A percentile compares a stretch with the other conserved stretches of the same genome.
phyloP scores from a whole-genome alignment of 1,284 basidiomycete species.

The Schizophyllum amplum region DNA sequence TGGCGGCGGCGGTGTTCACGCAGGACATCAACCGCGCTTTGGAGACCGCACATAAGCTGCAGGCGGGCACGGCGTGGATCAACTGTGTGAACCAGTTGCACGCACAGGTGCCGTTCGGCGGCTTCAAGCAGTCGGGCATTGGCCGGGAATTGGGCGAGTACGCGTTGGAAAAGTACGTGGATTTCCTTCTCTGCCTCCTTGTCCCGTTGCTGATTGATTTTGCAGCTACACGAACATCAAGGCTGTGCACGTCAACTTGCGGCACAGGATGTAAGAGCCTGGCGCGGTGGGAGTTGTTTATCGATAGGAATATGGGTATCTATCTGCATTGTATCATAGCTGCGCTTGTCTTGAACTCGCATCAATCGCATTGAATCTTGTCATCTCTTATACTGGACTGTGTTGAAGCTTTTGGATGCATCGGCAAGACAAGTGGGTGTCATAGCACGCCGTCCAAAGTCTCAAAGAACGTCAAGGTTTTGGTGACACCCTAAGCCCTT shows the following conservation, averaged over 20 bases:
- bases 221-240: conserved; percentile 70
- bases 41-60: conserved; percentile 56
- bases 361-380: too few relatives aligned
- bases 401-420: too few relatives aligned
- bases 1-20: conserved; percentile 74
- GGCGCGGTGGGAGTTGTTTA: too few relatives aligned
- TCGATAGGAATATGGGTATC: too few relatives aligned
- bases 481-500: too few relatives aligned
- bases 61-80: conserved; percentile 72
- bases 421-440: too few relatives aligned
- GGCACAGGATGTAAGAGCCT: conserved; percentile 17
- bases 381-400: too few relatives aligned
- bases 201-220: conserved; percentile 7
- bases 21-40: conserved; percentile 61
- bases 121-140: conserved; percentile 71
- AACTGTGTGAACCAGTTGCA: conserved; percentile 61
- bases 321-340: too few relatives aligned
- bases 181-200: background rate
- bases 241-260: conserved; percentile 66
- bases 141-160: conserved; percentile 76
- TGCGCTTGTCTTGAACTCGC: too few relatives aligned
- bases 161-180: conserved; percentile 48
- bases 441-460: too few relatives aligned
- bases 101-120: conserved; percentile 64
- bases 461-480: too few relatives aligned